These are phyloP conservation scores for Zalerion maritima DNA, from an alignment of 495 filamentous ascomycete genomes.

Conservation along the genomic window DNA sequence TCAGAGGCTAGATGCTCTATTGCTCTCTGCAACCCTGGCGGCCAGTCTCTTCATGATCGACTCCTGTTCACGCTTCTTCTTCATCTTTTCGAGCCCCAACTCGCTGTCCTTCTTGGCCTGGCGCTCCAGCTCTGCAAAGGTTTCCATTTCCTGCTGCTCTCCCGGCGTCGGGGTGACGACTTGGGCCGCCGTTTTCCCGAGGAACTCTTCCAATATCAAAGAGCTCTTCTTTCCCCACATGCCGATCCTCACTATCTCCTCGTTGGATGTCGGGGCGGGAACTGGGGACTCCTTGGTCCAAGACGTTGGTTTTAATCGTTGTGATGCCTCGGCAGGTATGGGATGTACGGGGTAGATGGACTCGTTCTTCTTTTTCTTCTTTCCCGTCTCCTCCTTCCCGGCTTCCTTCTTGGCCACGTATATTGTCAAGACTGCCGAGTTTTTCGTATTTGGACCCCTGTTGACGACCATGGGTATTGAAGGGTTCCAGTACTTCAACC, in stretches of 20 bases:
- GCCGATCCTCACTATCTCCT: conserved; percentile 38
- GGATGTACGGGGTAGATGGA: conserved; percentile 11
- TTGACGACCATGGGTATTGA: conserved; percentile 66
- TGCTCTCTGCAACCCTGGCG: no score
- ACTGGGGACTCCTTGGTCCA: conserved; percentile 20
- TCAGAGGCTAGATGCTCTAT: no score
- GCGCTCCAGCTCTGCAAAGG: no score
- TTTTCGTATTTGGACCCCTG: conserved; percentile 40
- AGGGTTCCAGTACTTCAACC: conserved; percentile 91
- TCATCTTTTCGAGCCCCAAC: no score
- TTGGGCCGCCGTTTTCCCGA: conserved; percentile 52
- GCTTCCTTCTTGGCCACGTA: conserved; percentile 41
- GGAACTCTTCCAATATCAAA: conserved; percentile 54
- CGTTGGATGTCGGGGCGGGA: conserved; percentile 25
- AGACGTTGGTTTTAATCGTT: conserved; percentile 20
- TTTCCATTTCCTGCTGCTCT: conserved; percentile 45
- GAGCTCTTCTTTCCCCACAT: conserved; percentile 45
- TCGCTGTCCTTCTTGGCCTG: no score
- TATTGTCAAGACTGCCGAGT: conserved; percentile 55
- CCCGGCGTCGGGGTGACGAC: conserved; percentile 41
- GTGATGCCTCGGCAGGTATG: conserved; percentile 9
- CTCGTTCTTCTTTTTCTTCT: no score
- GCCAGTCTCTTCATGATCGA: no score
- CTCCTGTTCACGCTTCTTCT: no score
- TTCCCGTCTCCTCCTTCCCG: no score